phyloP scores from a whole-genome alignment of 31 red algal genomes.

The Asparagopsis taxiformis region DNA sequence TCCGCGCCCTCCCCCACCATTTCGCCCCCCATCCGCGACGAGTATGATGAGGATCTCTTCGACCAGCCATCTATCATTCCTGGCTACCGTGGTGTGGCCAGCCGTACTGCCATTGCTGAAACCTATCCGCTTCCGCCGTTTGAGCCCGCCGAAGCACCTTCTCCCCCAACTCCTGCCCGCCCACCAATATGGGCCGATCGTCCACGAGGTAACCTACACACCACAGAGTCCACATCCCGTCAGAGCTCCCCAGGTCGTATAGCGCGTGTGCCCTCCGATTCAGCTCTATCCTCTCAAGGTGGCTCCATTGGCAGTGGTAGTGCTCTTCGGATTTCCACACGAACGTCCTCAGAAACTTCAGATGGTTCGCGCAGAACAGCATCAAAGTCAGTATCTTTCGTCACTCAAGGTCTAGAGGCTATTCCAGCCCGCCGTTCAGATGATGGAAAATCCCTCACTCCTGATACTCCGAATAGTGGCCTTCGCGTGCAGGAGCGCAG shows the following conservation, averaged over 20 bases:
- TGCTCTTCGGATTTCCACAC: not conserved
- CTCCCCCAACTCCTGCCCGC: not conserved
- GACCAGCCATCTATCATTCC: not conserved
- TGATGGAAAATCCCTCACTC: not conserved
- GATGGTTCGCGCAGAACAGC: not conserved
- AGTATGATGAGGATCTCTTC: not conserved
- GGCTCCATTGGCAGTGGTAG: not conserved
- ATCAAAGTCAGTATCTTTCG: slow-evolving; percentile 3
- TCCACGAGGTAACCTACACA: too few relatives aligned
- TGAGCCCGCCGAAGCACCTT: not conserved
- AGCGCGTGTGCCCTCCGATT: too few relatives aligned
- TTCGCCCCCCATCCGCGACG: too few relatives aligned
- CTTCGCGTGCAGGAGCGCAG: not conserved
- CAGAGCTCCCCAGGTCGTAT: too few relatives aligned
- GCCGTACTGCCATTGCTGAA: not conserved
- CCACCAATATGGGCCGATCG: not conserved
- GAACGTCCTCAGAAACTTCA: not conserved
- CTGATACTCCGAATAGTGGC: not conserved
- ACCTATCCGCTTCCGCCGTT: not conserved
- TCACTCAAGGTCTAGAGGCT: not conserved
- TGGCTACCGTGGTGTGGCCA: not conserved
- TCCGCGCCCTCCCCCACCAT: not conserved
- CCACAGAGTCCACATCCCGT: too few relatives aligned
- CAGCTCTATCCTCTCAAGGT: not conserved
- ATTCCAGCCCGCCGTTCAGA: not conserved